Evolutionary conservation across 352 stramenopile species (phyloP).

Genomic region (Thalassiosira oceanica): DNA sequence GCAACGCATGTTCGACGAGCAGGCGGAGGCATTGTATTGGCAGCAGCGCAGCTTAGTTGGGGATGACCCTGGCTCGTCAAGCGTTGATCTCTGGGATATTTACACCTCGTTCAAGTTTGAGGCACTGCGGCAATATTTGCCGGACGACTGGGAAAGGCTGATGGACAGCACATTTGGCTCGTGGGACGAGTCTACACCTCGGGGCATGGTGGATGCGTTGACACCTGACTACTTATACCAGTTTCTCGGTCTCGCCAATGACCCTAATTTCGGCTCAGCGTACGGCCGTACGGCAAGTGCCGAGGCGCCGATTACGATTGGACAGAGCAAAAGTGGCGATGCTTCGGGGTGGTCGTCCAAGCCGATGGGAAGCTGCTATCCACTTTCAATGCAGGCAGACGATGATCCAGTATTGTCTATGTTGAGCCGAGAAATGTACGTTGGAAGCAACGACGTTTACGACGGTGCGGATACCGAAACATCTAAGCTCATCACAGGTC

Average conservation of each 20-base stretch:
- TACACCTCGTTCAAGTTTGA: slow-evolving; percentile 23
- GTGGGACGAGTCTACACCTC: slow-evolving; percentile 27
- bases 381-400: slow-evolving; percentile 37
- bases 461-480: slow-evolving; percentile 1
- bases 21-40: slow-evolving; percentile 16
- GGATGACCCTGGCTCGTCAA: no score
- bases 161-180: slow-evolving; percentile 11
- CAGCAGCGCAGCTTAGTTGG: no score
- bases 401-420: slow-evolving; percentile 30
- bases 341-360: slow-evolving; percentile 5
- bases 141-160: slow-evolving; percentile 39
- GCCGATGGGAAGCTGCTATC: slow-evolving; percentile 33
- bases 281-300: slow-evolving; percentile 16
- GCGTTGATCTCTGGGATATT: slow-evolving; percentile 15
- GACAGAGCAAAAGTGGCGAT: slow-evolving; percentile 10
- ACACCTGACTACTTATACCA: slow-evolving; percentile 44
- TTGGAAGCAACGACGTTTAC: background rate
- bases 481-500: slow-evolving; percentile 5
- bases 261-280: slow-evolving; percentile 2
- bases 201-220: slow-evolving; percentile 24
- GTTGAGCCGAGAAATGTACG: slow-evolving; percentile 9
- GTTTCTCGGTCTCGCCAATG: slow-evolving; percentile 19
- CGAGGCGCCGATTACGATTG: slow-evolving; percentile 35
- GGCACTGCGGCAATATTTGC: slow-evolving; percentile 16
- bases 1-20: slow-evolving; percentile 14